Conservation (phyloP, 1,139 yeast genomes). For the Candida tetrigidarum region DNA sequence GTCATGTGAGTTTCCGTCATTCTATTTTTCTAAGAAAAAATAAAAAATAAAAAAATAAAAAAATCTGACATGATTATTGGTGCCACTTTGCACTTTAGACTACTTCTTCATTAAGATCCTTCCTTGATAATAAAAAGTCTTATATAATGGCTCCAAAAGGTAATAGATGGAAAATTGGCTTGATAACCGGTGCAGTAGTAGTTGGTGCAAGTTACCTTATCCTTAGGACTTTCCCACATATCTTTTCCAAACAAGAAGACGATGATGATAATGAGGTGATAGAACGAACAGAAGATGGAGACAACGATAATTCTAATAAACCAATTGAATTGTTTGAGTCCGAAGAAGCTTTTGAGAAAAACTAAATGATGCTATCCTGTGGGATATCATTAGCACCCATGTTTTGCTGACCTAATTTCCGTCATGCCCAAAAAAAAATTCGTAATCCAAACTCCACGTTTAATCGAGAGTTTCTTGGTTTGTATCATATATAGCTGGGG, state of each 20-base stretch:
- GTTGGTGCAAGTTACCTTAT: conserved; percentile 50
- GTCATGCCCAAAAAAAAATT: no score
- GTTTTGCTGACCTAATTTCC: no score
- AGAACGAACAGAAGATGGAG: conserved; percentile 22
- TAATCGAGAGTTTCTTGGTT: no score
- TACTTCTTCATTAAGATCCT: no score
- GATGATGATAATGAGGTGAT: conserved; percentile 19
- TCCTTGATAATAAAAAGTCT: conserved; percentile 6
- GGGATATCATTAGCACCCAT: neutral
- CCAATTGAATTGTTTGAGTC: conserved; percentile 27
- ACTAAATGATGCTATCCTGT: neutral
- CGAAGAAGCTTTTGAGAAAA: conserved; percentile 10
- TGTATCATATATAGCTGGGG: no score
- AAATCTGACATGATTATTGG: neutral
- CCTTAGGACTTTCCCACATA: conserved; percentile 57
- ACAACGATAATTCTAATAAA: conserved; percentile 23
- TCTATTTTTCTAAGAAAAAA: no score
- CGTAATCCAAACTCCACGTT: no score
- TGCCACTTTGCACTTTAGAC: no score
- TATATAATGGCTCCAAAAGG: conserved; percentile 6
- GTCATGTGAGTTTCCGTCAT: no score
- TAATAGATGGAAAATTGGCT: conserved; percentile 20
- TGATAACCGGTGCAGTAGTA: conserved; percentile 43
- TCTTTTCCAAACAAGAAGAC: conserved; percentile 10
- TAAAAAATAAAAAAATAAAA: no score